Evolutionary conservation across 2,329 filamentous ascomycete species (phyloP), one percentile per base, ranked within the genome.

Genomic region (Paramyrothecium sp.): DNA sequence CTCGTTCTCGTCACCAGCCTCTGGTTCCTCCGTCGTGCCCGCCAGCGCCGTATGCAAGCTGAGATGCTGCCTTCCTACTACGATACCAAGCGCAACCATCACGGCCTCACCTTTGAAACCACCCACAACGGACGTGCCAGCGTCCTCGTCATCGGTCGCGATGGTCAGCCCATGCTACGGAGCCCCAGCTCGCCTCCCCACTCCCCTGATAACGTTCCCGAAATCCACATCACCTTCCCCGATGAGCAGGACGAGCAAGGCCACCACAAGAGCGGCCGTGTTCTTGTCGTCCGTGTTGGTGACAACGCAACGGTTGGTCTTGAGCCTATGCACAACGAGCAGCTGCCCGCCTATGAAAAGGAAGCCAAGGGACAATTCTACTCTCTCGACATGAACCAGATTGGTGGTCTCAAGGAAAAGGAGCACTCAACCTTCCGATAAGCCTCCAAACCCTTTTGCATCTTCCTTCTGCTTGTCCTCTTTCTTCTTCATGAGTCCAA

Each of bases 161-260:
- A 95, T 75, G 86, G 89, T 61, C 77, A 82, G 70, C 86, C 86
- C 63, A 87, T 96, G 76, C 86, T 94, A 64, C 83, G 87, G 62
- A 90, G 90, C 75, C 89, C 90, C 33, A 81, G 83, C 59, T 89
- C 87, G 61, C 89, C 91, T 17, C 90, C 93, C 21, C 80, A 89
- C 66, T 91, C 89, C 50, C 89, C 90, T n/a, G 91, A 86, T 74
- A 89, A 90, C 64, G 84, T 98, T 26, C 95, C 95, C 20, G 91
- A 98, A 78, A 99, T 99, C 69, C 92, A 93, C 75, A 97, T 99
- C 74, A 98, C 95, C 38, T 98, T 99, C 80, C 95, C 95, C 17
- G 91, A 96, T 67, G 95, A 98, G 80, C 89, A 96, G 65, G 93
- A 97, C 70, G 90, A 92, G 64, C 79, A 85, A 55, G 94, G 94